These are phyloP conservation scores for Mucor plumbeus DNA, from an alignment of 371 early-diverging fungal species.

Conservation along the genomic window DNA sequence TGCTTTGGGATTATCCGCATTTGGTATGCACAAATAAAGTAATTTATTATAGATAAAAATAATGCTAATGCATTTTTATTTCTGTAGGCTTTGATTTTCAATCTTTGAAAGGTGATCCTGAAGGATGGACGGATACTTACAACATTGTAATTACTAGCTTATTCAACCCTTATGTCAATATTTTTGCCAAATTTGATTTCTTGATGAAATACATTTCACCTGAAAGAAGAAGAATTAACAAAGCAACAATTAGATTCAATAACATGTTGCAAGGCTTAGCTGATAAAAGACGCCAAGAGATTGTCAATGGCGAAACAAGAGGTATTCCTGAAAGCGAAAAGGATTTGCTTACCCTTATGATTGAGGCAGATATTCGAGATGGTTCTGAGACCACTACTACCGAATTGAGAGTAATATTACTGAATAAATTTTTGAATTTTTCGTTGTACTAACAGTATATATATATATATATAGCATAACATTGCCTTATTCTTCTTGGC, in stretches of 20 bases:
- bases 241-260: constrained; percentile 13
- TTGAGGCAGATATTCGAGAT: constrained; percentile 26
- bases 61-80: neutral
- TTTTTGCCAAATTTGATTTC: constrained; percentile 19
- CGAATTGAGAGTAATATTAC: constrained; percentile 21
- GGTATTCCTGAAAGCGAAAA: constrained; percentile 40
- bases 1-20: constrained; percentile 39
- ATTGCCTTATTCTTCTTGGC: constrained; percentile 26
- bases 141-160: constrained; percentile 18
- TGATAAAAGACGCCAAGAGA: constrained; percentile 19
- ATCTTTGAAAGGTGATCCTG: constrained; percentile 31
- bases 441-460: neutral
- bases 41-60: too few species aligned
- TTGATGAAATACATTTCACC: constrained; percentile 13
- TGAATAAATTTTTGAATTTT: too few species aligned
- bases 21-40: constrained; percentile 21
- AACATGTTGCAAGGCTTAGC: constrained; percentile 16
- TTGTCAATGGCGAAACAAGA: neutral
- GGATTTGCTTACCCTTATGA: constrained; percentile 2
- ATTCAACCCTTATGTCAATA: constrained; percentile 18
- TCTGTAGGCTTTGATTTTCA: constrained; percentile 38
- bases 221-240: constrained; percentile 8
- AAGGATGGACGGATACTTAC: constrained; percentile 37
- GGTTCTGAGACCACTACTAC: constrained; percentile 22
- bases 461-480: constrained; percentile 11